Evolutionary conservation across 306 rosid species (phyloP).

Genomic region (Malus sylvestris): DNA sequence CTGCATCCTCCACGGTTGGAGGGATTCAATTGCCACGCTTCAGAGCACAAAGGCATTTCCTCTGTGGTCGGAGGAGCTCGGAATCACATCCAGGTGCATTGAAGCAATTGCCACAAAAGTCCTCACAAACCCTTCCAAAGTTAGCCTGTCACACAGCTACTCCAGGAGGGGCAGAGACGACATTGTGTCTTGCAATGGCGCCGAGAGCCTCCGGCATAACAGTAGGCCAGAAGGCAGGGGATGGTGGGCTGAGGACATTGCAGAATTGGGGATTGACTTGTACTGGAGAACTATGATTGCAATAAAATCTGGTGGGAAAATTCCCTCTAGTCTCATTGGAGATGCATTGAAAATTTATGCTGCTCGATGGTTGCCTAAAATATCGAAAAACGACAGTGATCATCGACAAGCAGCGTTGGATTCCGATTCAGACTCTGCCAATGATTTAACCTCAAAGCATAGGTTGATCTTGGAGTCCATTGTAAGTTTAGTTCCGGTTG

Average conservation of each 20-base stretch:
- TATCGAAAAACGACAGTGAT: constrained; percentile 39
- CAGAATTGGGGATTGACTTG: constrained; percentile 86
- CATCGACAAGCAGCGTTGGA: constrained; percentile 28
- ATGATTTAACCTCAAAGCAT: constrained; percentile 60
- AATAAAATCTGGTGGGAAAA: constrained; percentile 68
- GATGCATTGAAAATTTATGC: constrained; percentile 91
- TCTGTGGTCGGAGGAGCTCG: constrained; percentile 80
- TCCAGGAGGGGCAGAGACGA: constrained; percentile 70
- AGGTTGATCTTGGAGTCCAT: constrained; percentile 76
- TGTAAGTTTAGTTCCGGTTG: constrained; percentile 80
- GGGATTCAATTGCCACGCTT: constrained; percentile 72
- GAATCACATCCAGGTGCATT: constrained; percentile 71
- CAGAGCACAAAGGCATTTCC: constrained; percentile 74
- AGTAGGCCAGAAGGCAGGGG: constrained; percentile 41
- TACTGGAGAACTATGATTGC: constrained; percentile 93
- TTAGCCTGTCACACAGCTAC: constrained; percentile 67
- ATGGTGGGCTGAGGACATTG: constrained; percentile 98
- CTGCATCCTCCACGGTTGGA: constrained; percentile 91
- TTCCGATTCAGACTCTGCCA: constrained; percentile 44
- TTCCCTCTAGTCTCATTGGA: constrained; percentile 63
- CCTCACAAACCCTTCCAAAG: constrained; percentile 64
- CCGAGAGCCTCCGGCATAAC: constrained; percentile 48
- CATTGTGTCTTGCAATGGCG: constrained; percentile 58
- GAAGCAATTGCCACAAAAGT: constrained; percentile 75
- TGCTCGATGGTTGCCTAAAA: constrained; percentile 67